Percentiles rank a stretch among this genome's conserved stretches.
Evolutionary conservation across 495 filamentous ascomycete genomes (phyloP).

Genomic region (Cetradonia linearis): DNA sequence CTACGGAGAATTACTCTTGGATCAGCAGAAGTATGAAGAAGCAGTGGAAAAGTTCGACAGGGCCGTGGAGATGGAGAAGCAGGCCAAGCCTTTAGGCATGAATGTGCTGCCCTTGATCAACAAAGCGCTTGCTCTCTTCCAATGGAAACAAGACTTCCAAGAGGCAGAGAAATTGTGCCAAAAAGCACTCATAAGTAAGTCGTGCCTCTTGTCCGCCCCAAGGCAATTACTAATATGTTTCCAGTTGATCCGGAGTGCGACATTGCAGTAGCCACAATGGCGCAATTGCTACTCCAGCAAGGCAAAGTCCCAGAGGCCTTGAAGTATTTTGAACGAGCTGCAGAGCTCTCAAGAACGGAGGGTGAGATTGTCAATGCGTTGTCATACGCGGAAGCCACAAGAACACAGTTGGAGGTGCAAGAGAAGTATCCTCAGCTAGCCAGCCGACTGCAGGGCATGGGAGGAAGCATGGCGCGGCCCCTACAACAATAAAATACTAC

Average conservation of each 20-base stretch:
- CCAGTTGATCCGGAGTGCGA: constrained; percentile 98
- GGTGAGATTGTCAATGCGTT: constrained; percentile 93
- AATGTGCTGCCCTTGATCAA: constrained; percentile 97
- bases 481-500: constrained; percentile 14
- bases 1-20: constrained; percentile 94
- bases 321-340: constrained; percentile 93
- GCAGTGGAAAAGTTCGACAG: constrained; percentile 98
- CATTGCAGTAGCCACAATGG: constrained; percentile 98
- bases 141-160: constrained; percentile 91
- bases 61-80: constrained; percentile 95
- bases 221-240: constrained; percentile 5
- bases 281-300: constrained; percentile 94
- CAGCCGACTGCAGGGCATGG: constrained; percentile 69
- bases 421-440: constrained; percentile 96
- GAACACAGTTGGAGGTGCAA: constrained; percentile 94
- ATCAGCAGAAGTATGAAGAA: constrained; percentile 90
- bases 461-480: constrained; percentile 35
- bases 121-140: constrained; percentile 93
- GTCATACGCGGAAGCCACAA: constrained; percentile 92
- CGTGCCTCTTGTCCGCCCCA: neutral
- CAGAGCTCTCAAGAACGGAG: constrained; percentile 89
- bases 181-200: constrained; percentile 91
- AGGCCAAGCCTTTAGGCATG: constrained; percentile 83
- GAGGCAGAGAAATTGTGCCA: constrained; percentile 95
- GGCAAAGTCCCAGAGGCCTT: constrained; percentile 93